These are phyloP conservation scores for Clarkia xantiana DNA, from an alignment of 345 rosid species.

Conservation along the genomic window DNA sequence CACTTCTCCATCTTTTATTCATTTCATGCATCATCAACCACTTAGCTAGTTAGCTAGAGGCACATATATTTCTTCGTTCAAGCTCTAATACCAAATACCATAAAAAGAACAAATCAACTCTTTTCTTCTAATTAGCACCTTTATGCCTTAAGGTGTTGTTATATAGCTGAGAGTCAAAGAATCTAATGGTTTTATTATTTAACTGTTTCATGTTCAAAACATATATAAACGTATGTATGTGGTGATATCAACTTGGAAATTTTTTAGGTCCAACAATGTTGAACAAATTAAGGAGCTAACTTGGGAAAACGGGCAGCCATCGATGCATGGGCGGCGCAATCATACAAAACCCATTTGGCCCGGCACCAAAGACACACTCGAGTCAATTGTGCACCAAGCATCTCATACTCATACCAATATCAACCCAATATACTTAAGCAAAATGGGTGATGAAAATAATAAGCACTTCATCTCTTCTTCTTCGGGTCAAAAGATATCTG, in stretches of 20 bases:
- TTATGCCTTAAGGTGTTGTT: no score
- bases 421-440: constrained; percentile 1
- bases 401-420: constrained; percentile 14
- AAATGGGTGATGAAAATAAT: not conserved
- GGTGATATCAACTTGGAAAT: not conserved
- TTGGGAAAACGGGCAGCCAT: constrained; percentile 76
- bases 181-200: no score
- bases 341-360: constrained; percentile 14
- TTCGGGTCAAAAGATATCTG: no score
- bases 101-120: no score
- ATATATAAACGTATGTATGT: not conserved
- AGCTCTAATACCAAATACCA: no score
- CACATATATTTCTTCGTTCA: no score
- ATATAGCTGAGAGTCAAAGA: no score
- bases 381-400: constrained; percentile 84
- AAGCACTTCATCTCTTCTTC: no score
- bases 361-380: constrained; percentile 54
- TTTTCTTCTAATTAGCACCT: no score
- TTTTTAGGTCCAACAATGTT: constrained; percentile 27
- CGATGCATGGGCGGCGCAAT: constrained; percentile 46
- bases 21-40: no score
- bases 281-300: constrained; percentile 71
- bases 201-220: not conserved
- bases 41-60: no score
- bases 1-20: no score